Base-by-base conservation (phyloP, 768 basidiomycete genomes). In the Podaxis carcinomalis region DNA sequence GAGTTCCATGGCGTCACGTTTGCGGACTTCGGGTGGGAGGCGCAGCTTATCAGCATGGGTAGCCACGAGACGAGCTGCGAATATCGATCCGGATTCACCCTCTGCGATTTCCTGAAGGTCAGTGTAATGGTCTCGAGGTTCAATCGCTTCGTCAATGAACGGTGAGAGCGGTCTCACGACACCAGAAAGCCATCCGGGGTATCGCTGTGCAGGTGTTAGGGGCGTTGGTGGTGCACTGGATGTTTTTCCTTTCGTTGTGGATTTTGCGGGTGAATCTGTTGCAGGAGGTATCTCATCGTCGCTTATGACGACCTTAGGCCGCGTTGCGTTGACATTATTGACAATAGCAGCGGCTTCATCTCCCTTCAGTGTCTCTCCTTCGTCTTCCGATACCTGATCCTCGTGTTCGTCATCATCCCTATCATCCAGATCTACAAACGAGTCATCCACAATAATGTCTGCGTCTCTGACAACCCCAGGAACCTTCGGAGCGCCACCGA, bases 71-170 rank as follows among this genome's bases (percentile, higher is more conserved):
- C 73, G 68, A 5, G 82, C 82, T 21, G 79, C 75, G 65, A 71
- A 82, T 19, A 94, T 89, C 1, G 83, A 86, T 3, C 92, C 92
- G 44, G 83, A 88, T 68, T 93, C 92, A 35, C 92, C 91, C 69
- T 93, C 89, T 0, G 90, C 92, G 28, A 94, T 87, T 73, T 92
- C 92, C 57, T 81, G 82, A 50, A 92, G 74, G 62, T 90, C 84
- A 7, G 78, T 73, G 70, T 89, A 93, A 60, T 83, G 80, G 3
- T 82, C 77, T 1, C 80, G 76, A 3, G 90, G 91, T 68, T 92
- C 83, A 19, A 83, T 71, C 1, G 75, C 69, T 51, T 85, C 81
- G 64, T 87, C 80, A 66, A 93, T 88, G 69, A 85, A 89, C 27
- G 81, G 78, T 50, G 79, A 82, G 23, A 87, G 74, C 1, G 87